Conservation (phyloP, 2,329 filamentous ascomycete genomes). For the Colletotrichum coccodes region DNA sequence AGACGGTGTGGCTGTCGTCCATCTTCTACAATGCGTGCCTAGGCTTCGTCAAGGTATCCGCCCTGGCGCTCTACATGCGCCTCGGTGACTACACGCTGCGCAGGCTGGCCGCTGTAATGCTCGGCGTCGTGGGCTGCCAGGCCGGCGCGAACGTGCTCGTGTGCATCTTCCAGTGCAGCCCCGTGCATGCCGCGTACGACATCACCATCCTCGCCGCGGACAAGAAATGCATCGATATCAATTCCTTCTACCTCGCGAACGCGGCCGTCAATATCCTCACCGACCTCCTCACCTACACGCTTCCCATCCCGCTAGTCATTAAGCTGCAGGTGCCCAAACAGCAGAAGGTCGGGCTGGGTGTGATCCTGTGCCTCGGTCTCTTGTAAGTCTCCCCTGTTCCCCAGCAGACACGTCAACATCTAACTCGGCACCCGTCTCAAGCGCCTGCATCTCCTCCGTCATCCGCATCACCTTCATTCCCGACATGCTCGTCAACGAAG, state of each 20-base stretch:
- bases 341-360: conserved; percentile 53
- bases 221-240: conserved; percentile 54
- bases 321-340: conserved; percentile 53
- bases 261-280: conserved; percentile 58
- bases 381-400: conserved; percentile 41
- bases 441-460: conserved; percentile 56
- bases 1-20: conserved; percentile 53
- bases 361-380: conserved; percentile 55
- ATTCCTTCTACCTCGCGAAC: conserved; percentile 58
- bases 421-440: conserved; percentile 29
- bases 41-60: conserved; percentile 59
- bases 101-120: conserved; percentile 48
- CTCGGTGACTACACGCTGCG: conserved; percentile 50
- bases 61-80: conserved; percentile 55
- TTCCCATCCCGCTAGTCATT: conserved; percentile 55
- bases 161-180: conserved; percentile 55
- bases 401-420: not conserved
- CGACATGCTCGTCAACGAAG: conserved; percentile 47
- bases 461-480: conserved; percentile 57
- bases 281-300: conserved; percentile 54
- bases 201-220: conserved; percentile 36
- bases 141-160: conserved; percentile 52
- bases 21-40: conserved; percentile 59
- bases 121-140: conserved; percentile 50
- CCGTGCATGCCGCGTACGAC: conserved; percentile 51